Evolutionary conservation across 805 yeast genomes (phyloP).

Genomic region (Phaffomyces opuntiae): DNA sequence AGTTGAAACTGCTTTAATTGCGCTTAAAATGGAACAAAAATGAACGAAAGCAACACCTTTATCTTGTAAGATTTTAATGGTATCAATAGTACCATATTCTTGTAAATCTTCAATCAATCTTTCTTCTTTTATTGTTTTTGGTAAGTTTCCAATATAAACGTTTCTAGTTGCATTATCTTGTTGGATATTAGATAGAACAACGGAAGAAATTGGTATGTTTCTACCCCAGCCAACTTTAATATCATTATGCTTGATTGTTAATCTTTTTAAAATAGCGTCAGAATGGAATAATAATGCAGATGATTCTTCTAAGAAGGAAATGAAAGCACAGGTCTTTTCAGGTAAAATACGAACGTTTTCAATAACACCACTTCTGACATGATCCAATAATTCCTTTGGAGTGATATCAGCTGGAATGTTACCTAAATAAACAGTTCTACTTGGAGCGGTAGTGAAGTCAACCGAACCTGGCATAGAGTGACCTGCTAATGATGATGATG

Average conservation of each 20-base stretch:
- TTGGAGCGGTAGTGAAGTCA: slow-evolving; percentile 44
- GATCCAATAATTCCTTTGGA: slow-evolving; percentile 77
- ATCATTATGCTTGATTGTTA: slow-evolving; percentile 74
- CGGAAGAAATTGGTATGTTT: slow-evolving; percentile 64
- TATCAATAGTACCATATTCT: slow-evolving; percentile 78
- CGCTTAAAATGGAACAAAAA: slow-evolving; percentile 76
- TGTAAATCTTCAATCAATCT: slow-evolving; percentile 61
- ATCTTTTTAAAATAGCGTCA: slow-evolving; percentile 80
- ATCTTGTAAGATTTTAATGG: slow-evolving; percentile 69
- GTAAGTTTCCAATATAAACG: slow-evolving; percentile 79
- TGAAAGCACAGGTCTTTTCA: slow-evolving; percentile 80
- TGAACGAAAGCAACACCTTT: slow-evolving; percentile 89
- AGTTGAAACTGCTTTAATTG: slow-evolving; percentile 77
- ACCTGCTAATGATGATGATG: neutral
- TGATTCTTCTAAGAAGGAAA: slow-evolving; percentile 83
- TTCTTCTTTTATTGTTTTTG: slow-evolving; percentile 57
- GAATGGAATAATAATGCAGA: slow-evolving; percentile 89
- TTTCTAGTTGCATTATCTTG: slow-evolving; percentile 91
- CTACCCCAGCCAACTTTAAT: slow-evolving; percentile 93
- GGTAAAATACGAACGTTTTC: slow-evolving; percentile 77
- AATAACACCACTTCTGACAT: slow-evolving; percentile 84
- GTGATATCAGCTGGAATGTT: slow-evolving; percentile 79
- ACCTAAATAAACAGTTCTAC: slow-evolving; percentile 86
- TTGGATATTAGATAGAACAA: slow-evolving; percentile 68
- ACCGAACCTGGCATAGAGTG: neutral